Evolutionary conservation across 768 basidiomycete species (phyloP).

Genomic region (Chalciporus piperatus): DNA sequence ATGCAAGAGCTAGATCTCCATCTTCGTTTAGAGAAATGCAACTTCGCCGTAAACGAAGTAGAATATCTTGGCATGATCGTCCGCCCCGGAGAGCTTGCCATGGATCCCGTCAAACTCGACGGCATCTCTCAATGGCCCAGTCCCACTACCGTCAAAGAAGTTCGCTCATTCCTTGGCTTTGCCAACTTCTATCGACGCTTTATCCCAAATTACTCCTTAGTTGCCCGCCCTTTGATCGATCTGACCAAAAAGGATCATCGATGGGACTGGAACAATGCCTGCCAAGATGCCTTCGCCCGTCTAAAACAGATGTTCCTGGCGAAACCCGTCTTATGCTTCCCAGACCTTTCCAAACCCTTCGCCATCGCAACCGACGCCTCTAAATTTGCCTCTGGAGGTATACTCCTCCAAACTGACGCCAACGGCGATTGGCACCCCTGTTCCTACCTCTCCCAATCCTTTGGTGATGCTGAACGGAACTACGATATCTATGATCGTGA

Average conservation of each 20-base stretch:
- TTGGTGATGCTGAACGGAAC: slow-evolving; percentile 32
- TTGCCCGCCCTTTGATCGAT: slow-evolving; percentile 20
- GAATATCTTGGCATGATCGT: not conserved
- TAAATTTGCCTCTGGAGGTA: not conserved
- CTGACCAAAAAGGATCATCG: not conserved
- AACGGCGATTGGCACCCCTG: not conserved
- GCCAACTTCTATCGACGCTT: slow-evolving; percentile 28
- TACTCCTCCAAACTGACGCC: not conserved
- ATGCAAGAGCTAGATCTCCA: slow-evolving; percentile 33
- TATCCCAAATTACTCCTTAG: slow-evolving; percentile 31
- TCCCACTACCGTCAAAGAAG: not conserved
- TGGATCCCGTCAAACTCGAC: slow-evolving; percentile 38
- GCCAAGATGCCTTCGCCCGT: not conserved
- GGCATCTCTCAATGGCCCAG: slow-evolving; percentile 33
- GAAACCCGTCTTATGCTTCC: not conserved
- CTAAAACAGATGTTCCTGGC: not conserved
- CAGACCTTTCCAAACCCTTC: slow-evolving; percentile 5
- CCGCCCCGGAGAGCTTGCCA: slow-evolving; percentile 11
- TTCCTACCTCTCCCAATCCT: not conserved
- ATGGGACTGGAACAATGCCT: not conserved
- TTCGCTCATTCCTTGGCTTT: not conserved
- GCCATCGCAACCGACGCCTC: slow-evolving; percentile 3
- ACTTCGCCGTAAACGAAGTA: not conserved
- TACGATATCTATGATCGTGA: slow-evolving; percentile 31
- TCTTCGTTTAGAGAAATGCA: slow-evolving; percentile 33